Evolutionary conservation across 148 eudicot genomes (phyloP).

Genomic region (Cornus kousa): DNA sequence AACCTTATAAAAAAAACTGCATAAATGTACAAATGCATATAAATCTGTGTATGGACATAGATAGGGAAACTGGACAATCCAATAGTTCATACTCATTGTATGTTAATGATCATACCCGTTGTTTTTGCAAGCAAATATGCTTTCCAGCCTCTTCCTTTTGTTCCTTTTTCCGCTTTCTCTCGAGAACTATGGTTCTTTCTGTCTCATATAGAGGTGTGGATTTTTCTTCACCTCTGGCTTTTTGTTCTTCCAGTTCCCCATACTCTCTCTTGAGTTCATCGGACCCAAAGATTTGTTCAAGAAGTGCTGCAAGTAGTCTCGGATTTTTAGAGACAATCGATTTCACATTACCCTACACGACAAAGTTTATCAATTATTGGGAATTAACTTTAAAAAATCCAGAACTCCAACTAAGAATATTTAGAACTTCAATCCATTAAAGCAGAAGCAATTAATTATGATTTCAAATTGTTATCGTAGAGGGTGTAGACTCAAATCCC

Average conservation of each 20-base stretch:
- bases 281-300: constrained; percentile 97
- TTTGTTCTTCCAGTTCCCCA: constrained; percentile 79
- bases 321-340: constrained; percentile 97
- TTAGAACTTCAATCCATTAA: background rate
- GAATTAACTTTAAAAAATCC: background rate
- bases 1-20: background rate
- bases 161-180: constrained; percentile 91
- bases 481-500: background rate
- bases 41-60: background rate
- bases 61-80: background rate
- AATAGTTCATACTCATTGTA: too few species aligned
- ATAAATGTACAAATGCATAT: background rate
- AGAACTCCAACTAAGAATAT: background rate
- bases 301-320: constrained; percentile 78
- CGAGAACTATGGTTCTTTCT: constrained; percentile 78
- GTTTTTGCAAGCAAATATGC: constrained; percentile 83
- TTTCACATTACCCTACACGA: constrained; percentile 90
- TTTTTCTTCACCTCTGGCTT: constrained; percentile 85
- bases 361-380: background rate
- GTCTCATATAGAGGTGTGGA: constrained; percentile 76
- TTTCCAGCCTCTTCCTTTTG: constrained; percentile 98
- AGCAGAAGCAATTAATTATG: background rate
- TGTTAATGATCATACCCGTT: constrained; percentile 45
- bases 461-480: background rate
- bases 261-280: constrained; percentile 86